Percentiles rank a stretch among this genome's conserved stretches.
Evolutionary conservation across 2,329 filamentous ascomycete genomes (phyloP).

Genomic region (Aspergillus candidus): DNA sequence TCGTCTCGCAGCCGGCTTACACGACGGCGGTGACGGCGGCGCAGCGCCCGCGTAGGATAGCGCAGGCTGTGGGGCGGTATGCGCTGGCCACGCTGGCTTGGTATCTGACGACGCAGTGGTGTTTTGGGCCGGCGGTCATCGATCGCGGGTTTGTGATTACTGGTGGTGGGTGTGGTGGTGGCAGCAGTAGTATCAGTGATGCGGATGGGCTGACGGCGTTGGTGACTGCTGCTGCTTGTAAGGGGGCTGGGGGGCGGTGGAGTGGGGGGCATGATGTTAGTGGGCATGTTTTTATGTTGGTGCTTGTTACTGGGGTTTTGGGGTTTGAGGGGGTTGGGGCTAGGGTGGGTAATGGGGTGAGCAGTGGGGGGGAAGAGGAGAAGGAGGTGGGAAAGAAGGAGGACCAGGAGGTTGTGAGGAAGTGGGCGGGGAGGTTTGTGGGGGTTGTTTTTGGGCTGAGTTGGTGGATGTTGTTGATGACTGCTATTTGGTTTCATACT

Average conservation of each 20-base stretch:
- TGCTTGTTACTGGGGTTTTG: conserved; percentile 74
- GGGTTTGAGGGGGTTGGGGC: conserved; percentile 65
- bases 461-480: conserved; percentile 98
- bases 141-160: conserved; percentile 86
- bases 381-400: conserved; percentile 34
- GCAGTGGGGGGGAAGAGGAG: conserved; percentile 42
- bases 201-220: conserved; percentile 26
- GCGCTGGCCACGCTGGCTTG: conserved; percentile 67
- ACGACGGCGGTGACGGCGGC: conserved; percentile 43
- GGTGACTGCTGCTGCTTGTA: conserved; percentile 73
- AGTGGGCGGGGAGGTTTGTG: conserved; percentile 46
- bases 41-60: conserved; percentile 39
- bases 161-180: conserved; percentile 73
- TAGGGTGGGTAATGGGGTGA: conserved; percentile 48
- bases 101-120: conserved; percentile 92
- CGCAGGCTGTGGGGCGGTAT: conserved; percentile 64
- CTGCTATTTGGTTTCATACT: conserved; percentile 95
- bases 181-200: conserved; percentile 33
- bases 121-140: conserved; percentile 82
- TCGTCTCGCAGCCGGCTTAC: conserved; percentile 59
- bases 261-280: conserved; percentile 93
- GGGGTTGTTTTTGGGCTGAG: conserved; percentile 62
- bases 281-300: conserved; percentile 89
- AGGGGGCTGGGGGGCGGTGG: conserved; percentile 76
- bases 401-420: conserved; percentile 49